Conservation (phyloP, 108 stramenopile species). For the Cyclotella baltica region DNA sequence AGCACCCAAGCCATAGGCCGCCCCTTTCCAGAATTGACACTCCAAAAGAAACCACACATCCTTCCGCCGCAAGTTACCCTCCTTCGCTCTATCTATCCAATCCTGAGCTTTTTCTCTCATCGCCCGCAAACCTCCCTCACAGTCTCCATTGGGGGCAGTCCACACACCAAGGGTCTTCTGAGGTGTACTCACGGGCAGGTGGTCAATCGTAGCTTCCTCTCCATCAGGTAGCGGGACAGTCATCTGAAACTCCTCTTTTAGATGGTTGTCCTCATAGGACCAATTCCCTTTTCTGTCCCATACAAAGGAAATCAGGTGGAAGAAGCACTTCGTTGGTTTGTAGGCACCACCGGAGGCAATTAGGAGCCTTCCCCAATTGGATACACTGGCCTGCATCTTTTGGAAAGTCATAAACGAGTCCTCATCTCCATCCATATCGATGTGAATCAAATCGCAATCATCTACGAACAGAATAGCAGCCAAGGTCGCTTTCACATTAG, state of each 20-base stretch:
- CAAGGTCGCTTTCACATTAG: too few relatives aligned
- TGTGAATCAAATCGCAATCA: too few relatives aligned
- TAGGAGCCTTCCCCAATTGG: constrained; percentile 16
- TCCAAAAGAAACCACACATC: constrained; percentile 3
- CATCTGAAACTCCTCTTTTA: not conserved
- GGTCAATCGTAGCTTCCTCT: not conserved
- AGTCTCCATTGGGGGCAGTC: constrained; percentile 6
- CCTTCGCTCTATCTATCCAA: too few relatives aligned
- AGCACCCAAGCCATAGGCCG: too few relatives aligned
- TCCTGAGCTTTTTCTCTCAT: constrained; percentile 13
- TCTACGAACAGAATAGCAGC: too few relatives aligned
- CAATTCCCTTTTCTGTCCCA: not conserved
- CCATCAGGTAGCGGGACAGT: constrained; percentile 12
- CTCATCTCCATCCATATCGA: too few relatives aligned
- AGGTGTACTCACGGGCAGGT: not conserved
- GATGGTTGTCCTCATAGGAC: too few relatives aligned
- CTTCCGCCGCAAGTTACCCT: not conserved
- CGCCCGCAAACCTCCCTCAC: not conserved
- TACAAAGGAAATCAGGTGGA: constrained; percentile 1
- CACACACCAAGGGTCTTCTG: constrained; percentile 11
- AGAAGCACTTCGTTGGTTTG: too few relatives aligned
- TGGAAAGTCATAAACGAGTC: not conserved
- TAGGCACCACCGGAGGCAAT: constrained; percentile 27
- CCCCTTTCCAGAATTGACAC: constrained; percentile 21
- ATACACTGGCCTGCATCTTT: constrained; percentile 2